A percentile compares a stretch with the other conserved stretches of the same genome.
Evolutionary conservation across 2,329 filamentous ascomycete genomes (phyloP).

Genomic region (Chaetomiaceae sp.): DNA sequence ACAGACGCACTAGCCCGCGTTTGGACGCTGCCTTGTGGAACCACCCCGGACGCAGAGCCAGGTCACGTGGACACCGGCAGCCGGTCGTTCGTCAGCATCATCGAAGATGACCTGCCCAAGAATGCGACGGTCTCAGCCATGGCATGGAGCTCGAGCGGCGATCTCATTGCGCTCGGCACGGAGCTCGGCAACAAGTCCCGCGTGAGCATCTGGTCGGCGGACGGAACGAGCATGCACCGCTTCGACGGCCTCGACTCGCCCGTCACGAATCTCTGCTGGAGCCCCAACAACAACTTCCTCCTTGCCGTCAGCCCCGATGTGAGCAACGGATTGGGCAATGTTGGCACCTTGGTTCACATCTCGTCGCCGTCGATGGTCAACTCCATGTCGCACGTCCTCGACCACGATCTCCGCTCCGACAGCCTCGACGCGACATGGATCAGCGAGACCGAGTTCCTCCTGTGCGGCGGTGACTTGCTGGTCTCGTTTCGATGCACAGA

Average conservation of each 20-base stretch:
- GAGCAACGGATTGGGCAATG: slow-evolving; percentile 38
- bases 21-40: slow-evolving; percentile 58
- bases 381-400: slow-evolving; percentile 45
- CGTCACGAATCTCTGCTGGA: slow-evolving; percentile 59
- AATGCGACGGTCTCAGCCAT: slow-evolving; percentile 54
- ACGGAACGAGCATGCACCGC: slow-evolving; percentile 49
- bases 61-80: slow-evolving; percentile 43
- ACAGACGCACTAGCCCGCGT: slow-evolving; percentile 67
- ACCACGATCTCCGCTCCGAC: slow-evolving; percentile 48
- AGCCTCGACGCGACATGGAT: slow-evolving; percentile 58
- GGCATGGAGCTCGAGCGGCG: slow-evolving; percentile 57
- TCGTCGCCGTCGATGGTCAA: slow-evolving; percentile 44
- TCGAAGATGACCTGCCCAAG: slow-evolving; percentile 50
- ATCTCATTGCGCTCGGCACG: slow-evolving; percentile 53
- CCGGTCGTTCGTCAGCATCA: slow-evolving; percentile 43
- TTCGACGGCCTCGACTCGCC: slow-evolving; percentile 58
- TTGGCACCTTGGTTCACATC: slow-evolving; percentile 48
- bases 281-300: slow-evolving; percentile 50
- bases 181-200: slow-evolving; percentile 50
- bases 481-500: slow-evolving; percentile 46
- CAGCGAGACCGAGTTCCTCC: slow-evolving; percentile 52
- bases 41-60: slow-evolving; percentile 43
- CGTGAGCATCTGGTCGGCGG: slow-evolving; percentile 53
- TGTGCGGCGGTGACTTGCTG: slow-evolving; percentile 55
- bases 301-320: slow-evolving; percentile 53